Base-by-base conservation (phyloP, 805 yeast genomes). In the Spencermartinsiella europaea region DNA sequence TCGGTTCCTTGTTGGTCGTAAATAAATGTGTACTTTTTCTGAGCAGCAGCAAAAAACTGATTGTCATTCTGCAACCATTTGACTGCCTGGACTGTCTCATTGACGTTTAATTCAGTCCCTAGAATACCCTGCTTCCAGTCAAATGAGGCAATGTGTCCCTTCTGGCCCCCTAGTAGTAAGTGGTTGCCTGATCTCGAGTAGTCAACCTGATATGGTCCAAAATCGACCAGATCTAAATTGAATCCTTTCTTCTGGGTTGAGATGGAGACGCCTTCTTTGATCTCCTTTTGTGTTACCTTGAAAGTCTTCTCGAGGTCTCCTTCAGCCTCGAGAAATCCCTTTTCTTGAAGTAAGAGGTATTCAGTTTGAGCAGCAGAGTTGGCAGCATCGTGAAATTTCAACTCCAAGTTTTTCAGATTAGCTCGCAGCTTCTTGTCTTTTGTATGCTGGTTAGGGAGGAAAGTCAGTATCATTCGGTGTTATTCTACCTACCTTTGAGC, bases 11-110 rank as follows among this genome's bases (percentile, higher is more conserved):
- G 79, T 54, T 83, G 82, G 66, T 93, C 96, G 65, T 93, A 93
- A 33, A 93, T 85, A 63, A 83, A 93, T 0, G 93, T 85, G 66
- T 91, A 87, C 64, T 88, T 90, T 68, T 89, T 90, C 68, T 93
- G 99, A 1, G 99, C 98, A 15, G 83, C 96, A 0, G 99, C 99
- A 69, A 87, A 89, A 66, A 73, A 89, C 66, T 89, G 96, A 46
- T 53, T 49, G 61, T 90, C 95, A 61, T 84, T 89, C 60, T 91
- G 97, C 51, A 93, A 71, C 67, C 85, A 89, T 60, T 89, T 85
- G 21, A 90, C 96, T 1, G 90, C 93, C 59, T 86, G 78, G 8
- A 90, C 87, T 0, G 97, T 88, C 67, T 93, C 99, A 59, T 84
- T 82, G 19, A 93, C 70, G 60, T 86, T 79, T 45, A 93, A 65